Base-by-base conservation (phyloP, 2,329 filamentous ascomycete genomes). In the Sclerotinia subarctica region DNA sequence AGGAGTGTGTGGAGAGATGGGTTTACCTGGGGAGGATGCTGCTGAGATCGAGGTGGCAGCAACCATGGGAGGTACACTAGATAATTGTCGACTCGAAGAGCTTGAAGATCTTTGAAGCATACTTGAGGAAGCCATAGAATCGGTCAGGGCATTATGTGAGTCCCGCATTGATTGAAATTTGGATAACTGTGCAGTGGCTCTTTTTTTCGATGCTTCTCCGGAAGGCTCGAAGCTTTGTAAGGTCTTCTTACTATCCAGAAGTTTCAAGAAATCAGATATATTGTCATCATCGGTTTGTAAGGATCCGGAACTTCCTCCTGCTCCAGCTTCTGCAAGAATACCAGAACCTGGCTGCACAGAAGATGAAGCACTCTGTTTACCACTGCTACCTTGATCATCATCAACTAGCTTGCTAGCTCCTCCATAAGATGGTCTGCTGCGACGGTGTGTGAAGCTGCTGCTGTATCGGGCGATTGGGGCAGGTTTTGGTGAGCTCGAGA, bases 131-230 rank as follows among this genome's bases (percentile, higher is more conserved):
- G 92, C 93, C 85, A 99, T 93, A 0, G 93, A 97, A 66, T 99
- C 95, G 0, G 93, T 96, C 52, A 99, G 84, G 6, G 88, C 91
- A 67, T 92, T 91, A 76, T 97, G 94, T 0, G 92, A 94, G 70
- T 97, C 94, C 72, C 88, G 87, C 91, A 98, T 94, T 69, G 87
- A 85, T 74, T 95, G 93, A 76, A 95, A 98, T 74, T 91, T 93
- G 29, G 88, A 90, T 52, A 97, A 83, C 72, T 94, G 91, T 53
- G 91, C 91, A 47, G 88, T 89, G 0, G 93, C 94, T 72, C 88
- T 86, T 76, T 90, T 91, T 59, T 89, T 89, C 0, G 90, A 86
- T 32, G 88, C 86, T 72, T 93, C 90, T 11, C 87, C 85, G 70
- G 86, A 83, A 58, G 83, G 82, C 70, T 93, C 89, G 68, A 97